Evolutionary conservation across 1,284 basidiomycete species (phyloP).

Genomic region (Thecaphora thlaspeos): DNA sequence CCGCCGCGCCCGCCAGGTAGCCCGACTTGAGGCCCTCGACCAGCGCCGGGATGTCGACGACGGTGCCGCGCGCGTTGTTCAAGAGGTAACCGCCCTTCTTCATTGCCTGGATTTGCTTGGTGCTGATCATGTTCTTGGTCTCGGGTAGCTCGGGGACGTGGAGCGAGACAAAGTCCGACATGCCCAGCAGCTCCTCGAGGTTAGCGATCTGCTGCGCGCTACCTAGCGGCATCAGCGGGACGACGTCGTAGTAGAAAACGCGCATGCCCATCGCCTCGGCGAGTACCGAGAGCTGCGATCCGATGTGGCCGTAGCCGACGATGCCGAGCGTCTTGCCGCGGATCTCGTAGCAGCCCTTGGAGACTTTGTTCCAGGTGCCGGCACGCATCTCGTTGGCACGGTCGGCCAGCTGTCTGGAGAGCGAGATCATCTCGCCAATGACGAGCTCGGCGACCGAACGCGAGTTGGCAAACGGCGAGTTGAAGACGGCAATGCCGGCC

Average conservation of each 20-base stretch:
- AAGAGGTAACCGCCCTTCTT: constrained; percentile 93
- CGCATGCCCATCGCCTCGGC: constrained; percentile 95
- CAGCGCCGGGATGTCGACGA: constrained; percentile 91
- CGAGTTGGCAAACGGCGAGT: constrained; percentile 99
- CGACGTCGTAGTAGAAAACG: constrained; percentile 91
- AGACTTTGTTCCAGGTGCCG: constrained; percentile 98
- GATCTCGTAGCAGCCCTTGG: constrained; percentile 96
- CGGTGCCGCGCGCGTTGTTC: constrained; percentile 94
- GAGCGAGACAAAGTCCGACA: constrained; percentile 90
- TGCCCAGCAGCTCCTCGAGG: constrained; percentile 73
- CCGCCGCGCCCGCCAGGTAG: constrained; percentile 86
- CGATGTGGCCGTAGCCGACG: constrained; percentile 98
- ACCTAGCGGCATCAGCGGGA: constrained; percentile 97
- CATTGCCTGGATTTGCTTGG: constrained; percentile 78
- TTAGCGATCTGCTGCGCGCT: constrained; percentile 84
- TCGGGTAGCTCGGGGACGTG: constrained; percentile 96
- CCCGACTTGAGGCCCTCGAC: constrained; percentile 76
- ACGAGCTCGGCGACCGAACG: constrained; percentile 98
- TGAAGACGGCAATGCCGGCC: constrained; percentile 96
- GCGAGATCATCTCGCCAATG: constrained; percentile 86
- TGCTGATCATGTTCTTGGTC: constrained; percentile 89
- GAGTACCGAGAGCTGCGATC: constrained; percentile 92
- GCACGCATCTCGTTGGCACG: constrained; percentile 81
- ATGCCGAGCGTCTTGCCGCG: constrained; percentile 97
- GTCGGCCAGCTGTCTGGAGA: constrained; percentile 92